Percentiles rank a stretch among this genome's conserved stretches.
Conservation (phyloP, 2,329 filamentous ascomycete genomes). For the Paecilomyces sp. region DNA sequence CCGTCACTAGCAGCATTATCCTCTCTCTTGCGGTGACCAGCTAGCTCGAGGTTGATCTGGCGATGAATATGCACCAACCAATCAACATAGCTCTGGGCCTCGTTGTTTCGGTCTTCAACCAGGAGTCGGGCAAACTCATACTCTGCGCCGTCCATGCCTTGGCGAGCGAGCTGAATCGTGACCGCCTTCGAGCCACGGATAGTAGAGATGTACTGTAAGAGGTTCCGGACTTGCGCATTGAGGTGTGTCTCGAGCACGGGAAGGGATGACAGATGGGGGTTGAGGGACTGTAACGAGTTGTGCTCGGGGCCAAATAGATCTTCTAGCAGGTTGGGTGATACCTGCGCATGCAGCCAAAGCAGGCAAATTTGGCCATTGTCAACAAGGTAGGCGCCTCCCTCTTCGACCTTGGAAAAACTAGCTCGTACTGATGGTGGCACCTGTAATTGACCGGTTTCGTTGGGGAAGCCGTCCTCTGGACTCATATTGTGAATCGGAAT, state of each 20-base stretch:
- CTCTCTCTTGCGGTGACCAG: conserved; percentile 44
- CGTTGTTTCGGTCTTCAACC: conserved; percentile 92
- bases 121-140: conserved; percentile 91
- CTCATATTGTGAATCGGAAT: conserved; percentile 85
- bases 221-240: conserved; percentile 90
- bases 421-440: conserved; percentile 75
- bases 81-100: conserved; percentile 96
- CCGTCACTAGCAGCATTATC: conserved; percentile 31
- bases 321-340: conserved; percentile 81
- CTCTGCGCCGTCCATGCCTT: conserved; percentile 89
- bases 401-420: conserved; percentile 80
- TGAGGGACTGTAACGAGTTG: conserved; percentile 64
- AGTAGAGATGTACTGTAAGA: conserved; percentile 76
- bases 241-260: conserved; percentile 86
- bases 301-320: conserved; percentile 82
- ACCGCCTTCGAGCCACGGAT: conserved; percentile 80
- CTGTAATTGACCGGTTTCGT: conserved; percentile 78
- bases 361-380: conserved; percentile 92
- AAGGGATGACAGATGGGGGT: conserved; percentile 71
- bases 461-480: conserved; percentile 84
- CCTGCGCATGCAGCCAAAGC: conserved; percentile 86
- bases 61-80: conserved; percentile 96
- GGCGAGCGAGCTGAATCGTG: conserved; percentile 81
- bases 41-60: conserved; percentile 78
- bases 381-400: conserved; percentile 87